phyloP scores from a whole-genome alignment of 2,329 filamentous ascomycete genomes.

The Calonectria leucothoes region DNA sequence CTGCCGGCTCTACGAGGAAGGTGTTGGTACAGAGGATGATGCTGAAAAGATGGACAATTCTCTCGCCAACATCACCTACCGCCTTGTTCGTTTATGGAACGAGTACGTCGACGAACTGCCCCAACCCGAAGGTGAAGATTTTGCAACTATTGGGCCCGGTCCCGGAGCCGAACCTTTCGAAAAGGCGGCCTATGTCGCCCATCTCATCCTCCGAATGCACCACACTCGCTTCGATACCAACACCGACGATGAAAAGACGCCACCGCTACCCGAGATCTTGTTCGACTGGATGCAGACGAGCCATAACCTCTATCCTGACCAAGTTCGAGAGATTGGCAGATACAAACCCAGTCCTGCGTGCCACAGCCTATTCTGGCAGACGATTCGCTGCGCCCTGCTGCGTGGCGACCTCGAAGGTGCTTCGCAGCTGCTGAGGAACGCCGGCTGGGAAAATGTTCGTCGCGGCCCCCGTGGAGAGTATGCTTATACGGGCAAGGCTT shows the following conservation, averaged over 20 bases:
- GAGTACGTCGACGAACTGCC: slow-evolving; percentile 62
- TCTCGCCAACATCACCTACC: slow-evolving; percentile 64
- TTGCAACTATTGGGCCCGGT: slow-evolving; percentile 74
- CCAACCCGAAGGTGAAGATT: slow-evolving; percentile 63
- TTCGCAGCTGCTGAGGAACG: slow-evolving; percentile 75
- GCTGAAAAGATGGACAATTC: slow-evolving; percentile 67
- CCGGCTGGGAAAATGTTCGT: slow-evolving; percentile 82
- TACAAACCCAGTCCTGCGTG: slow-evolving; percentile 79
- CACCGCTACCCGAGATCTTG: slow-evolving; percentile 79
- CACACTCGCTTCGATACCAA: slow-evolving; percentile 67
- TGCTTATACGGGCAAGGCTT: slow-evolving; percentile 79
- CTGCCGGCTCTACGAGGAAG: slow-evolving; percentile 71
- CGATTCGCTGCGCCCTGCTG: slow-evolving; percentile 78
- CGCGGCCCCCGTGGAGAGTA: slow-evolving; percentile 73
- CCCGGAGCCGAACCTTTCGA: slow-evolving; percentile 71
- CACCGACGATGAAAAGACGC: slow-evolving; percentile 52
- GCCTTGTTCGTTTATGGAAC: slow-evolving; percentile 67
- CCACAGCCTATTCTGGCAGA: slow-evolving; percentile 86
- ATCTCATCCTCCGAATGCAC: slow-evolving; percentile 81
- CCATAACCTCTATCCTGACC: slow-evolving; percentile 78
- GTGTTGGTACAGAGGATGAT: slow-evolving; percentile 67
- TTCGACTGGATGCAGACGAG: slow-evolving; percentile 85
- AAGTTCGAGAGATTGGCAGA: slow-evolving; percentile 73
- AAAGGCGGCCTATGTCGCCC: slow-evolving; percentile 84
- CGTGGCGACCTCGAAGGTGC: slow-evolving; percentile 79